These are phyloP conservation scores for Solidago caesia DNA, from an alignment of 129 eudicot genomes.

Conservation along the genomic window DNA sequence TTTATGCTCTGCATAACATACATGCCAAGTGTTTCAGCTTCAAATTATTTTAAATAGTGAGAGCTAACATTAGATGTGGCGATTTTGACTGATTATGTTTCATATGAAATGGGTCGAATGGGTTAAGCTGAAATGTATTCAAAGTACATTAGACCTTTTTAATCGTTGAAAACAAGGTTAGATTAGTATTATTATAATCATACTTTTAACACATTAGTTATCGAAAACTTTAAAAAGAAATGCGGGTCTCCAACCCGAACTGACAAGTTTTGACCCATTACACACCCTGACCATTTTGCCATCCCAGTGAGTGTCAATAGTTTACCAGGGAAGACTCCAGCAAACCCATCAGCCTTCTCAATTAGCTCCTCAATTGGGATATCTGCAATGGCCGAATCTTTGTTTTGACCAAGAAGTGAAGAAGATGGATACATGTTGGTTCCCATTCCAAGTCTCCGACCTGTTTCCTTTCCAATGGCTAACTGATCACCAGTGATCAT, in stretches of 20 bases:
- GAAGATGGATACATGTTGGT: constrained; percentile 95
- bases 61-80: background rate
- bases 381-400: constrained; percentile 53
- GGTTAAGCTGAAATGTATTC: background rate
- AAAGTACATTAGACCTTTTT: too few species aligned
- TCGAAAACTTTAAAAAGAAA: too few species aligned
- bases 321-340: constrained; percentile 90
- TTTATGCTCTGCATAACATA: constrained; percentile 63
- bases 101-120: background rate
- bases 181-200: background rate
- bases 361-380: constrained; percentile 83
- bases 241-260: too few species aligned
- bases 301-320: background rate
- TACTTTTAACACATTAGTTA: background rate
- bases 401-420: constrained; percentile 83
- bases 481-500: constrained; percentile 97
- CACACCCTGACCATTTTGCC: background rate
- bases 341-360: constrained; percentile 93
- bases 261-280: background rate
- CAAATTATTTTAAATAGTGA: background rate
- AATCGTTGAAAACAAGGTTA: too few species aligned
- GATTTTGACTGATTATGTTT: too few species aligned
- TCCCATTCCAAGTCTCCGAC: constrained; percentile 91
- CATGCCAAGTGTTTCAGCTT: constrained; percentile 1
- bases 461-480: constrained; percentile 95